Evolutionary conservation across 768 basidiomycete species (phyloP).

Genomic region (Amylocystis lapponica): DNA sequence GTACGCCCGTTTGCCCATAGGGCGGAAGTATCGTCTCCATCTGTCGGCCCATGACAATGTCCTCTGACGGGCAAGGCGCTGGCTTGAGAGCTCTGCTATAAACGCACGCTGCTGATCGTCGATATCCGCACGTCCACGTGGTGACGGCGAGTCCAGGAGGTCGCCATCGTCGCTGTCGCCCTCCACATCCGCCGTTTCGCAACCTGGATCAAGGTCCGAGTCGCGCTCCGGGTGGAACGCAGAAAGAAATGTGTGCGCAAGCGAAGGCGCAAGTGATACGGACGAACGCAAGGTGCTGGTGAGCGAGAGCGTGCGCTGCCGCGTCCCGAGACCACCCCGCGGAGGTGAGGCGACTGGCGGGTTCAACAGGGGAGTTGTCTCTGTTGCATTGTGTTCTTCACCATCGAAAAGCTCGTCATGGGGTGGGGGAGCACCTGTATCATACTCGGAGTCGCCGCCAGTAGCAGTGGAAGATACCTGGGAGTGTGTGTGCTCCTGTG

Average conservation of each 20-base stretch:
- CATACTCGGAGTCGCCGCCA: slow-evolving; percentile 26
- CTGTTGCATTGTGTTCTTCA: slow-evolving; percentile 25
- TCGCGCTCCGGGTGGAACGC: slow-evolving; percentile 55
- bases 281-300: slow-evolving; percentile 44
- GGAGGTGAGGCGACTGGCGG: slow-evolving; percentile 14
- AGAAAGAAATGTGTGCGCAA: slow-evolving; percentile 64
- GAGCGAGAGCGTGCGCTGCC: slow-evolving; percentile 54
- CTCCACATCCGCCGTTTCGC: slow-evolving; percentile 16
- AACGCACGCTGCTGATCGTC: slow-evolving; percentile 12
- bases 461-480: slow-evolving; percentile 26
- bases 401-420: slow-evolving; percentile 8
- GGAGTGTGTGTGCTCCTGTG: slow-evolving; percentile 22
- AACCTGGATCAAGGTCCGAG: slow-evolving; percentile 35
- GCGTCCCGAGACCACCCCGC: slow-evolving; percentile 12
- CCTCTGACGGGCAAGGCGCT: slow-evolving; percentile 3
- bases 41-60: slow-evolving; percentile 16
- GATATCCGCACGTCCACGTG: slow-evolving; percentile 2
- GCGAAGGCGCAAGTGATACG: slow-evolving; percentile 51
- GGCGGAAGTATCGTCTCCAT: slow-evolving; percentile 62
- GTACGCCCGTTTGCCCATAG: slow-evolving; percentile 50
- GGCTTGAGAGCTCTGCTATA: slow-evolving; percentile 10
- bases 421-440: slow-evolving; percentile 21
- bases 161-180: slow-evolving; percentile 16
- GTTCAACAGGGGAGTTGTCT: slow-evolving; percentile 44
- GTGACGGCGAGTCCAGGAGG: slow-evolving; percentile 8